Evolutionary conservation across 2,329 filamentous ascomycete genomes (phyloP).

Genomic region (Didymella segeticola): DNA sequence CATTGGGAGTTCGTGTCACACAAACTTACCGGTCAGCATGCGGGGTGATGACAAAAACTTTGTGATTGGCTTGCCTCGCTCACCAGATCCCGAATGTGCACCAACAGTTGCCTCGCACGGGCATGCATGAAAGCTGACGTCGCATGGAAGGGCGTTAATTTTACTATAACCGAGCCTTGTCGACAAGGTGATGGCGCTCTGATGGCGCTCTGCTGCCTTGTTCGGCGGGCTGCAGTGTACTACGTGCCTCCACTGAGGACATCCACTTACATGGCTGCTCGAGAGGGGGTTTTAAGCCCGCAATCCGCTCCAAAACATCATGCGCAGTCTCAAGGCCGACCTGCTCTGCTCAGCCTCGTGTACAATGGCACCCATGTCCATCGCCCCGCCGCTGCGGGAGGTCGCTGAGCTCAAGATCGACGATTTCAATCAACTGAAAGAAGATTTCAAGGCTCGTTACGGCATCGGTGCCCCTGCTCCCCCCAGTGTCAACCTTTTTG

Average conservation of each 20-base stretch:
- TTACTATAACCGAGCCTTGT: neutral
- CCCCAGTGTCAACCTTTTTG: slow-evolving; percentile 34
- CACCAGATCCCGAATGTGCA: neutral
- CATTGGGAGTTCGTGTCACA: neutral
- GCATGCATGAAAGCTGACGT: neutral
- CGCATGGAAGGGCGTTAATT: slow-evolving; percentile 4
- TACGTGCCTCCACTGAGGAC: slow-evolving; percentile 7
- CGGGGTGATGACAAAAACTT: neutral
- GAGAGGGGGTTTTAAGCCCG: neutral
- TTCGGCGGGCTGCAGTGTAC: neutral
- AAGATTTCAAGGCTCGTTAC: slow-evolving; percentile 58
- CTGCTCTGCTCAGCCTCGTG: neutral
- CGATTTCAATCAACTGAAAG: slow-evolving; percentile 62
- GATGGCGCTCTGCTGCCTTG: neutral
- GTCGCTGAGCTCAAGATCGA: slow-evolving; percentile 55
- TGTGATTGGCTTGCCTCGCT: slow-evolving; percentile 7
- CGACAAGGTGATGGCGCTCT: neutral
- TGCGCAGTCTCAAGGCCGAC: neutral
- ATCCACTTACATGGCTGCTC: neutral
- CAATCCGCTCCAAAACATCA: neutral
- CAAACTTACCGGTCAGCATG: slow-evolving; percentile 14
- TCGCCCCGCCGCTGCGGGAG: slow-evolving; percentile 30
- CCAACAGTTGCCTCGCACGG: neutral
- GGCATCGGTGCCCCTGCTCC: slow-evolving; percentile 18
- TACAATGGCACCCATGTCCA: slow-evolving; percentile 14